phyloP scores from a whole-genome alignment of 352 stramenopile genomes.

The Phytophthora podocarpi region DNA sequence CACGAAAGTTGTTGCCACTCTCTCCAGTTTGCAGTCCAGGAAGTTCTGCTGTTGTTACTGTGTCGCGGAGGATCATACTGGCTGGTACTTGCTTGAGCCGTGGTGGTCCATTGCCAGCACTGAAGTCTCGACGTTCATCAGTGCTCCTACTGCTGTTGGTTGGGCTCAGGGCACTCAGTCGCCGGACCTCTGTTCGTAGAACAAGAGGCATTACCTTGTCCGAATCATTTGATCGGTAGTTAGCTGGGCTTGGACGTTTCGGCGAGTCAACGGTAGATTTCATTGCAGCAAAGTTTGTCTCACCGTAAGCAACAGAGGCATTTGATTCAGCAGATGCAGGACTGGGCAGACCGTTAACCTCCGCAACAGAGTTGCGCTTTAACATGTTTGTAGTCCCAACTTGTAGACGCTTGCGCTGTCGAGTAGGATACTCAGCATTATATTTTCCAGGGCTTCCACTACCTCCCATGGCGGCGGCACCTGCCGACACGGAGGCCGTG shows the following conservation, averaged over 20 bases:
- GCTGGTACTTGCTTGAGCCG: background rate
- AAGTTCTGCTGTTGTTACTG: background rate
- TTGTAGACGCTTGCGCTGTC: constrained; percentile 70
- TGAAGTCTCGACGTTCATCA: constrained; percentile 1
- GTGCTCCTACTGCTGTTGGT: constrained; percentile 19
- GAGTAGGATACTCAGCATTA: constrained; percentile 52
- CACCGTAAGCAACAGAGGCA: constrained; percentile 29
- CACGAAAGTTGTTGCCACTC: constrained; percentile 30
- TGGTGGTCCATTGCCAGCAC: background rate
- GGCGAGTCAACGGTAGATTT: constrained; percentile 37
- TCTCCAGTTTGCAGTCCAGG: background rate
- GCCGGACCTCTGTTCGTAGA: constrained; percentile 26
- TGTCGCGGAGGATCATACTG: background rate
- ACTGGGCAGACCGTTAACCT: constrained; percentile 12
- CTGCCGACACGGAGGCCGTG: constrained; percentile 12
- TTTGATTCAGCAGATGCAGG: constrained; percentile 9
- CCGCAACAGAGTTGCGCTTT: constrained; percentile 31
- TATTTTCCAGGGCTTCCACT: constrained; percentile 28
- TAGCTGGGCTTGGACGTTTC: constrained; percentile 1
- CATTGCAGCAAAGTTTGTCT: constrained; percentile 55
- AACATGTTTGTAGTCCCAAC: constrained; percentile 74
- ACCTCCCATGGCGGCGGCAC: constrained; percentile 22
- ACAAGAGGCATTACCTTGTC: constrained; percentile 10
- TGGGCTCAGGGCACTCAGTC: constrained; percentile 14
- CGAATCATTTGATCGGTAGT: constrained; percentile 2